Conservation (phyloP, 2,329 filamentous ascomycete genomes). For the Verticillium dahliae region DNA sequence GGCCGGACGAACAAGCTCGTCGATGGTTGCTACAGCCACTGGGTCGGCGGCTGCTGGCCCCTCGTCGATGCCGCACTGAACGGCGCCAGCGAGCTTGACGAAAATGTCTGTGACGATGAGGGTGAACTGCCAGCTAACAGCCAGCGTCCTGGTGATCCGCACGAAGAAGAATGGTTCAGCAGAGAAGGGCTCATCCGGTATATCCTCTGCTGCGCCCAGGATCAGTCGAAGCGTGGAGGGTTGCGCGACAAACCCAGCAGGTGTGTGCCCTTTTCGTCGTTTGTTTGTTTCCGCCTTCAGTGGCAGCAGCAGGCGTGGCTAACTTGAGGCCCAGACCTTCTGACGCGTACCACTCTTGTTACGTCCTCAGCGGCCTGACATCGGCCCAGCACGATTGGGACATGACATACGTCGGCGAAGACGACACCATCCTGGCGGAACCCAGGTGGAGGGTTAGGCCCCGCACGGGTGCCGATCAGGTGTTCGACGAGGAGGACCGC, state of each 20-base stretch:
- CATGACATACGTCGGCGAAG: slow-evolving; percentile 24
- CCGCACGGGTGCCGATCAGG: slow-evolving; percentile 44
- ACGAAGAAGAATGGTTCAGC: slow-evolving; percentile 56
- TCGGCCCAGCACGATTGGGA: slow-evolving; percentile 67
- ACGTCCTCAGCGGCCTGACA: slow-evolving; percentile 81
- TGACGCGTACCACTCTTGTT: slow-evolving; percentile 90
- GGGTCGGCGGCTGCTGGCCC: slow-evolving; percentile 94
- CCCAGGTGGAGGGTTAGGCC: slow-evolving; percentile 41
- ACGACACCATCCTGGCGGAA: slow-evolving; percentile 24
- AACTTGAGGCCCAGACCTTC: slow-evolving; percentile 45
- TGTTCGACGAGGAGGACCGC: slow-evolving; percentile 66
- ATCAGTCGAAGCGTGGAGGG: slow-evolving; percentile 63
- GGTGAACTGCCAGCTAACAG: background rate
- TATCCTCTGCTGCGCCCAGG: slow-evolving; percentile 84
- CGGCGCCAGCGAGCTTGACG: slow-evolving; percentile 29
- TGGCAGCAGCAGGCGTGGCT: background rate
- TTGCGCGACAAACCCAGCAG: slow-evolving; percentile 91
- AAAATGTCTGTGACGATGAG: background rate
- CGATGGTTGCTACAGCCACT: slow-evolving; percentile 97
- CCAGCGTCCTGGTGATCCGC: slow-evolving; percentile 6
- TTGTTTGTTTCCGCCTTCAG: background rate
- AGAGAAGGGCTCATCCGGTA: slow-evolving; percentile 82
- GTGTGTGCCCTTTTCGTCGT: slow-evolving; percentile 34
- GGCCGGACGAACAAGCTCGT: slow-evolving; percentile 97
- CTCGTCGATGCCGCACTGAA: slow-evolving; percentile 74